Conservation (phyloP, 345 rosid genomes). For the Eucalyptus pumila region DNA sequence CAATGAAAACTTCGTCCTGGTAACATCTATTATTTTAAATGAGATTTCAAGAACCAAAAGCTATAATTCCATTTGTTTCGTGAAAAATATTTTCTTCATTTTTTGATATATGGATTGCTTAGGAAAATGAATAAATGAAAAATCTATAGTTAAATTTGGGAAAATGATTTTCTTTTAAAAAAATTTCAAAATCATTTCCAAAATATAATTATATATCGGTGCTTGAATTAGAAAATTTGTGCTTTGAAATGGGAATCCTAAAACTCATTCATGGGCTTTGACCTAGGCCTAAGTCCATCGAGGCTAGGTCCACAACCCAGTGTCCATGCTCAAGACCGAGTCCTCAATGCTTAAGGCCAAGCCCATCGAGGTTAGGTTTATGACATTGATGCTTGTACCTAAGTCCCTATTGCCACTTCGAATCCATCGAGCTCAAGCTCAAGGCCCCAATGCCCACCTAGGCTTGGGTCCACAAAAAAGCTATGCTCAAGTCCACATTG, state of each 20-base stretch:
- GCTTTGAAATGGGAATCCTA: background rate
- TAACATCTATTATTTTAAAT: background rate
- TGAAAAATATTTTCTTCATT: too few species aligned
- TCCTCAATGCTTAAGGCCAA: background rate
- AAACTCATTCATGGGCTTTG: background rate
- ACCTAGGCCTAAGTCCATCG: background rate
- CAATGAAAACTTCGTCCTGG: background rate
- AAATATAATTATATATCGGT: too few species aligned
- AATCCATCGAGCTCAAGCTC: background rate
- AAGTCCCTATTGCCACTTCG: background rate
- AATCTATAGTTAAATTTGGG: rapidly evolving
- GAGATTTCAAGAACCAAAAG: background rate
- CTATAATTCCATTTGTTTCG: rapidly evolving
- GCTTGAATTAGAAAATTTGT: background rate
- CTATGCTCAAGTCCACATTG: background rate
- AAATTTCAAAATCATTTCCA: background rate
- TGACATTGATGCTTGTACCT: background rate
- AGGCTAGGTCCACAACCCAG: background rate
- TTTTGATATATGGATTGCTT: background rate
- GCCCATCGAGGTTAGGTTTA: background rate
- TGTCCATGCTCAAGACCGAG: background rate
- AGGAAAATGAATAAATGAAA: too few species aligned
- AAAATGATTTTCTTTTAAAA: too few species aligned
- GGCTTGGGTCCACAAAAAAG: background rate
- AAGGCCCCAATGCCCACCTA: background rate